Evolutionary conservation across 345 rosid species (phyloP).

Genomic region (Citrus inodora): DNA sequence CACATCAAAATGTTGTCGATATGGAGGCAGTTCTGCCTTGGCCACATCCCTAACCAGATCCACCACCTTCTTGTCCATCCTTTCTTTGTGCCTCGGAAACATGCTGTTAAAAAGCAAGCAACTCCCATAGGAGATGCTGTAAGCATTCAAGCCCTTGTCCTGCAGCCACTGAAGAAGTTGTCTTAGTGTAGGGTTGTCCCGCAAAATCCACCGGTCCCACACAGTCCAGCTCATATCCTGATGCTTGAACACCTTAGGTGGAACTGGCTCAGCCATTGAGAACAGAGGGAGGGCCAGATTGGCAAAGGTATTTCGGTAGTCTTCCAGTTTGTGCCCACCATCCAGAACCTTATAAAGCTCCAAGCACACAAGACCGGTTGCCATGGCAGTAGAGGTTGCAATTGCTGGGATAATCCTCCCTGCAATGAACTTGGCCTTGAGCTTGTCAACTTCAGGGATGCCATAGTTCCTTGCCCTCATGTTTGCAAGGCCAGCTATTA

Average conservation of each 20-base stretch:
- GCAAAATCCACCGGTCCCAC: slow-evolving; percentile 88
- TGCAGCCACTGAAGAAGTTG: slow-evolving; percentile 81
- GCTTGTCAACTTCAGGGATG: slow-evolving; percentile 74
- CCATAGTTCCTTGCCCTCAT: slow-evolving; percentile 79
- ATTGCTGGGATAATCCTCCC: slow-evolving; percentile 82
- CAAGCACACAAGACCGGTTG: slow-evolving; percentile 74
- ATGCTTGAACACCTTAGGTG: slow-evolving; percentile 77
- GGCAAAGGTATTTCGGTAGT: slow-evolving; percentile 65
- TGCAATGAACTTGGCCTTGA: slow-evolving; percentile 75
- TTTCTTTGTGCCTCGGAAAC: slow-evolving; percentile 75
- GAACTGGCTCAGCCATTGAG: slow-evolving; percentile 82
- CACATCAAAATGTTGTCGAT: slow-evolving; percentile 66
- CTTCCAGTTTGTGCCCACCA: slow-evolving; percentile 63
- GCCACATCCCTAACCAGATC: slow-evolving; percentile 83
- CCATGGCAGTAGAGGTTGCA: slow-evolving; percentile 90
- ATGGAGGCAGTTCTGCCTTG: slow-evolving; percentile 66
- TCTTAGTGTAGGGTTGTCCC: slow-evolving; percentile 65
- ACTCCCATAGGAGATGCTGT: slow-evolving; percentile 87
- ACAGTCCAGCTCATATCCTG: slow-evolving; percentile 87
- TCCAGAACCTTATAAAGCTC: slow-evolving; percentile 70
- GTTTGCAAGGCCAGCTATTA: slow-evolving; percentile 74
- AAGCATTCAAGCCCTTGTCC: slow-evolving; percentile 72
- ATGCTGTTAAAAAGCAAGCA: slow-evolving; percentile 77
- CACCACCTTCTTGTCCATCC: slow-evolving; percentile 83
- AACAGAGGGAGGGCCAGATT: slow-evolving; percentile 70